phyloP scores from a whole-genome alignment of 805 yeast species.

The Candida incommunis region DNA sequence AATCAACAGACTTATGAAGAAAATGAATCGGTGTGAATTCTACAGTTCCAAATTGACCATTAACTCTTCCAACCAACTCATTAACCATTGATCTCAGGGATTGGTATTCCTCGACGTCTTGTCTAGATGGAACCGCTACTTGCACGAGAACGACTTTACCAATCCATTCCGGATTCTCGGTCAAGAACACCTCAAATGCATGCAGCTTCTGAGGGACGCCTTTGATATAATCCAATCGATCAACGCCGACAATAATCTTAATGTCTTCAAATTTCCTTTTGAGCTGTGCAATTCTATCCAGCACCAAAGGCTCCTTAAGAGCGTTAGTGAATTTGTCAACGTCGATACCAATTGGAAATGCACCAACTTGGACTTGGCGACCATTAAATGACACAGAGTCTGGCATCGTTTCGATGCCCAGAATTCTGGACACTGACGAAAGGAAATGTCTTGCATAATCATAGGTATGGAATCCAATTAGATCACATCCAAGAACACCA shows the following conservation, averaged over 20 bases:
- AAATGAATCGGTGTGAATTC: constrained; percentile 97
- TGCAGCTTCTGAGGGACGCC: constrained; percentile 97
- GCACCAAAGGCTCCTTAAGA: constrained; percentile 45
- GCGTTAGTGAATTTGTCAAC: constrained; percentile 83
- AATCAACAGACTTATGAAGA: constrained; percentile 82
- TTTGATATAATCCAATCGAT: constrained; percentile 88
- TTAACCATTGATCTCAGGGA: constrained; percentile 85
- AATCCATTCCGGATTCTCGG: constrained; percentile 94
- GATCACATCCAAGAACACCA: constrained; percentile 88
- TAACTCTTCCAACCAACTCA: constrained; percentile 91
- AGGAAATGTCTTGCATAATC: constrained; percentile 95
- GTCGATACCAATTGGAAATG: constrained; percentile 98
- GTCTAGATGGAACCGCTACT: constrained; percentile 95
- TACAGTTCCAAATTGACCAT: constrained; percentile 90
- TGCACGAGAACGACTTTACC: constrained; percentile 94
- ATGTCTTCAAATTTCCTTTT: constrained; percentile 55
- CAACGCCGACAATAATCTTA: constrained; percentile 91
- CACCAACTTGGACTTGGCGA: constrained; percentile 74
- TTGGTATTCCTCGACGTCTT: constrained; percentile 97
- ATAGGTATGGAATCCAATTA: constrained; percentile 97
- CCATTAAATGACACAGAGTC: constrained; percentile 75
- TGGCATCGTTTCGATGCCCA: constrained; percentile 73
- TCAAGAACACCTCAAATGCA: constrained; percentile 85
- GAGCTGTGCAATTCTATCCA: constrained; percentile 48
- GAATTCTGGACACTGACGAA: constrained; percentile 73